phyloP scores from a whole-genome alignment of 768 basidiomycete genomes.

The Lactarius evosmus region DNA sequence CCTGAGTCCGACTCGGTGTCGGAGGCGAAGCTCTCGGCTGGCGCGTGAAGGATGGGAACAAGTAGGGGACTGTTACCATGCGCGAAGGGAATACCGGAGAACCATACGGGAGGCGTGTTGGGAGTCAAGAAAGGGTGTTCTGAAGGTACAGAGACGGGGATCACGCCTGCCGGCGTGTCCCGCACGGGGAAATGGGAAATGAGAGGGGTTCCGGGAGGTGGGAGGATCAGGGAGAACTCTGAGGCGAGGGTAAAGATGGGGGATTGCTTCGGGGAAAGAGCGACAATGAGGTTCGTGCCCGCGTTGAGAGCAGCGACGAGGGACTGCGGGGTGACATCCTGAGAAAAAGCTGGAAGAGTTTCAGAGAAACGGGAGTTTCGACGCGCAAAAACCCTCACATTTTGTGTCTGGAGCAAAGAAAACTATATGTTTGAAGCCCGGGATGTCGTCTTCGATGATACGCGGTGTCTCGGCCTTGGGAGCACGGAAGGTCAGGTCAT shows the following conservation, averaged over 20 bases:
- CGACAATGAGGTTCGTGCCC: constrained; percentile 79
- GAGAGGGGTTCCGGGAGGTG: constrained; percentile 78
- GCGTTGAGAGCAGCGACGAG: constrained; percentile 66
- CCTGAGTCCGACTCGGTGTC: constrained; percentile 56
- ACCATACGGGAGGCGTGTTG: constrained; percentile 62
- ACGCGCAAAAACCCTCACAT: constrained; percentile 47
- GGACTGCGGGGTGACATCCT: constrained; percentile 79
- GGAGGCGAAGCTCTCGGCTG: constrained; percentile 70
- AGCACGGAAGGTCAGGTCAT: constrained; percentile 79
- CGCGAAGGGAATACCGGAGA: constrained; percentile 66
- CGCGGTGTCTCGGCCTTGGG: constrained; percentile 71
- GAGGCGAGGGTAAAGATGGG: constrained; percentile 73
- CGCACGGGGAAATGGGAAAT: constrained; percentile 84
- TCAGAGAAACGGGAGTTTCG: neutral
- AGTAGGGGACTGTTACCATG: constrained; percentile 72
- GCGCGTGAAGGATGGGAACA: constrained; percentile 77
- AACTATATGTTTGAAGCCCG: constrained; percentile 81
- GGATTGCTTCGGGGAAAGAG: constrained; percentile 72
- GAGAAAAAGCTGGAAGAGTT: constrained; percentile 52
- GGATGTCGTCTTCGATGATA: constrained; percentile 65
- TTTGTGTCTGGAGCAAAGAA: constrained; percentile 84
- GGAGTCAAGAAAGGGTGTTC: constrained; percentile 46
- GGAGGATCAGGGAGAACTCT: constrained; percentile 89
- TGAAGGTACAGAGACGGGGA: constrained; percentile 57
- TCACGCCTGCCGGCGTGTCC: constrained; percentile 55